Evolutionary conservation across 2,329 filamentous ascomycete species (phyloP).

Genomic region (Chaetothyriales sp.): DNA sequence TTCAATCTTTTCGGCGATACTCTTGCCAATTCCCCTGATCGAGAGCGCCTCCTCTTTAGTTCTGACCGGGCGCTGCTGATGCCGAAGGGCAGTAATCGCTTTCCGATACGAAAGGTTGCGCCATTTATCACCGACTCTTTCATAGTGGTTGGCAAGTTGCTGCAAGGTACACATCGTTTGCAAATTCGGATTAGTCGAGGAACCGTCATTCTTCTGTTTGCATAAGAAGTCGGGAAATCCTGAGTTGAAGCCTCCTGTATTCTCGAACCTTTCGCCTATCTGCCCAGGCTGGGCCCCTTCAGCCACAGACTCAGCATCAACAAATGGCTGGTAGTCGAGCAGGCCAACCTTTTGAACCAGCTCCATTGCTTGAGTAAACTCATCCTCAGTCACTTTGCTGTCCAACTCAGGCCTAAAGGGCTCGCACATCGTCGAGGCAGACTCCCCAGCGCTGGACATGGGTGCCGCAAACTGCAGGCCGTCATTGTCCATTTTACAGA

Average conservation of each 20-base stretch:
- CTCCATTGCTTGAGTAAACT: not conserved
- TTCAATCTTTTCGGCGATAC: slow-evolving; percentile 72
- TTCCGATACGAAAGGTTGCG: slow-evolving; percentile 60
- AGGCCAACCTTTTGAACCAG: not conserved
- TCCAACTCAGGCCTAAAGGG: not conserved
- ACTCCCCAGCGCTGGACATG: not conserved
- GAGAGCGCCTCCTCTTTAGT: slow-evolving; percentile 54
- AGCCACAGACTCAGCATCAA: slow-evolving; percentile 29
- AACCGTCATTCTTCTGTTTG: slow-evolving; percentile 41
- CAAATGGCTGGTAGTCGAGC: not conserved
- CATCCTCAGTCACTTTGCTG: not conserved
- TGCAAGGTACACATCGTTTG: slow-evolving; percentile 62
- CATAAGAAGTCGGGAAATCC: slow-evolving; percentile 34
- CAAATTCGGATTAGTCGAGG: slow-evolving; percentile 50
- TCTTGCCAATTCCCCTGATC: slow-evolving; percentile 54
- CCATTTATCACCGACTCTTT: slow-evolving; percentile 61
- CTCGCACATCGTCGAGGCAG: not conserved
- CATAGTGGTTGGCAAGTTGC: slow-evolving; percentile 66
- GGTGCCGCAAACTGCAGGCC: not conserved
- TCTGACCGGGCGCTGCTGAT: slow-evolving; percentile 46
- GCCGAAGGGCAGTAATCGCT: slow-evolving; percentile 57
- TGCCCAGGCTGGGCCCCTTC: not conserved
- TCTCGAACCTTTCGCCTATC: not conserved
- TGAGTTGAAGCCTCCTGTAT: slow-evolving; percentile 17
- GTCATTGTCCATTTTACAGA: not conserved